Evolutionary conservation across 2,329 filamentous ascomycete genomes (phyloP), one percentile per base, ranked within the genome.

Genomic region (Uncinocarpus reesii): DNA sequence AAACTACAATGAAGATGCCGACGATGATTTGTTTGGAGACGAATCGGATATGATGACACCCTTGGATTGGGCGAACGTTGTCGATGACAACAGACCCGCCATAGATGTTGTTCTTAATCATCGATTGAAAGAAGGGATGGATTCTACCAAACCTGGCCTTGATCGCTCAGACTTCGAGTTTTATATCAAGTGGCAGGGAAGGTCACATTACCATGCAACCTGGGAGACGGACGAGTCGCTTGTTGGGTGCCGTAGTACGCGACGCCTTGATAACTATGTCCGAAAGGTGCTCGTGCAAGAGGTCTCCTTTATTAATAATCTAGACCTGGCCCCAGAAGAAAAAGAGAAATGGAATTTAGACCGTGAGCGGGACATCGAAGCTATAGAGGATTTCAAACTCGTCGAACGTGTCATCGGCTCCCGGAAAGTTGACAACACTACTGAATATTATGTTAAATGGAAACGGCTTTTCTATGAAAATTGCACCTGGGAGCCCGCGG

Each of bases 371-470:
- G 85, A 92, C 55, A 80, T 88, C 50, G 89, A 96, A 64, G 84
- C 87, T 2, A 77, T 93, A 44, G 83, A 85, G 54, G 89, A 96
- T 60, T 94, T 86, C 66, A 92, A 86, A 53, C 83, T 92, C 57
- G 88, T 95, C 26, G 92, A 98, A 65, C 81, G 92, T 58, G 83
- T 98, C 50, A 95, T 98, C 58, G 85, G 86, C 47, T 78, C 83
- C 50, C 81, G 85, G 53, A 80, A 87, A 50, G 84, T 83, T 20
- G 87, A 92, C 11, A 83, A 85, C 7, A 86, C 81, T 42, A 79
- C 79, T 0, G 87, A 96, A 63, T 98, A 98, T 65, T 86, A 82
- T 55, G 84, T 96, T 66, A 98, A 98, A 70, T 98, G 92, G 88
- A 94, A 92, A 67, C 86, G 86, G 8, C 77, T 96, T 44, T 86